phyloP scores from a whole-genome alignment of 2,329 filamentous ascomycete genomes.

The Periconia digitata region DNA sequence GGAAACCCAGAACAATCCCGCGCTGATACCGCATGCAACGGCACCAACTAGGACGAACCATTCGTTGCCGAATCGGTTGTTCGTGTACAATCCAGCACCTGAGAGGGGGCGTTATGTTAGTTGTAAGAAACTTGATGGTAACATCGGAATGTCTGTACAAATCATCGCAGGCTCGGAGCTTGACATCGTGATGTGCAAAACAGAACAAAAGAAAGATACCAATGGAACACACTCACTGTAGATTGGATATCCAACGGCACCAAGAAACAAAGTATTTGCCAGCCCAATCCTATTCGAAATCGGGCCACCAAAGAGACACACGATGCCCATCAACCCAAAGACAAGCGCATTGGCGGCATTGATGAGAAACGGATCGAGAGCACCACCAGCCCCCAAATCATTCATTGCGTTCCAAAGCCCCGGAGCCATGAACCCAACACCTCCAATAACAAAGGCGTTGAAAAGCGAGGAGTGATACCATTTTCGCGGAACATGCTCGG shows the following conservation, averaged over 20 bases:
- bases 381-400: constrained; percentile 17
- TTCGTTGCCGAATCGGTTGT: constrained; percentile 54
- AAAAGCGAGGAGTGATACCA: constrained; percentile 49
- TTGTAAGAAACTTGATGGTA: too few species aligned
- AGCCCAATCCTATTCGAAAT: constrained; percentile 55
- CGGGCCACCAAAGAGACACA: constrained; percentile 53
- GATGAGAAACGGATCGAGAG: constrained; percentile 14
- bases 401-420: constrained; percentile 22
- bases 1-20: constrained; percentile 17
- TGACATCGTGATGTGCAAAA: neutral
- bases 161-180: too few species aligned
- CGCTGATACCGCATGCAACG: constrained; percentile 42
- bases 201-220: neutral
- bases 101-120: neutral
- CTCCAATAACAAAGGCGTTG: constrained; percentile 17
- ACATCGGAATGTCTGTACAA: too few species aligned
- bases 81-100: constrained; percentile 51
- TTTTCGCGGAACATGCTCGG: constrained; percentile 10
- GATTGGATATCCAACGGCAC: constrained; percentile 52
- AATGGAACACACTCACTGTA: constrained; percentile 32
- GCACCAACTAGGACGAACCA: constrained; percentile 56
- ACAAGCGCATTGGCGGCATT: constrained; percentile 49
- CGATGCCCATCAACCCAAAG: constrained; percentile 51
- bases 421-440: constrained; percentile 17
- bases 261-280: constrained; percentile 48